Conservation (phyloP, 108 stramenopile genomes). For the Pseudonitzschia delicatissima region DNA sequence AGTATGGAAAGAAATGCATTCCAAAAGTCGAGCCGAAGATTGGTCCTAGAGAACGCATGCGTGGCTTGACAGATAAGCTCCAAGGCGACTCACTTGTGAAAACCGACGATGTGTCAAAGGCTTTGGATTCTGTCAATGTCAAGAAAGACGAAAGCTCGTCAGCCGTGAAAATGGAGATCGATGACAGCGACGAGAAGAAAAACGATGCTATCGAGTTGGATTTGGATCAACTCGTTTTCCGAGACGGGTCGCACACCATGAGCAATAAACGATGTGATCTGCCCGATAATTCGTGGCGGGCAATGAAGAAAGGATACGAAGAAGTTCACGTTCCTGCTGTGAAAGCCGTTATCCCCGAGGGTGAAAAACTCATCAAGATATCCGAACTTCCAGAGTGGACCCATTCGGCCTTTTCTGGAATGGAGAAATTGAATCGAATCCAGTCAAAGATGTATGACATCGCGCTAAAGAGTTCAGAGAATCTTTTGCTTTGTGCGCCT, state of each 20-base stretch:
- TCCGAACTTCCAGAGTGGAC: conserved; percentile 94
- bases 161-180: conserved; percentile 42
- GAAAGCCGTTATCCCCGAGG: conserved; percentile 65
- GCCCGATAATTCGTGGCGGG: conserved; percentile 91
- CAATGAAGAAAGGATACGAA: conserved; percentile 96
- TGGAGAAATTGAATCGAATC: conserved; percentile 96
- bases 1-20: conserved; percentile 85
- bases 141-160: conserved; percentile 26
- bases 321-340: conserved; percentile 99
- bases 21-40: conserved; percentile 67
- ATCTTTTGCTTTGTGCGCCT: conserved; percentile 97
- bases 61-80: conserved; percentile 55
- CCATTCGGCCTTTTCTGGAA: conserved; percentile 88
- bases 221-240: conserved; percentile 87
- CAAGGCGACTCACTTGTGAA: conserved; percentile 31
- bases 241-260: conserved; percentile 91
- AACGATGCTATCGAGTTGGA: conserved; percentile 71
- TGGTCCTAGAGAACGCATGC: conserved; percentile 83
- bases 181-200: conserved; percentile 22
- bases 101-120: conserved; percentile 51
- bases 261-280: conserved; percentile 91
- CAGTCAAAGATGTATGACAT: conserved; percentile 92
- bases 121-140: conserved; percentile 66
- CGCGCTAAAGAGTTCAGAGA: conserved; percentile 87
- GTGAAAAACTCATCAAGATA: conserved; percentile 80